Conservation (phyloP, 306 rosid genomes). For the Echinosophora koreensis region DNA sequence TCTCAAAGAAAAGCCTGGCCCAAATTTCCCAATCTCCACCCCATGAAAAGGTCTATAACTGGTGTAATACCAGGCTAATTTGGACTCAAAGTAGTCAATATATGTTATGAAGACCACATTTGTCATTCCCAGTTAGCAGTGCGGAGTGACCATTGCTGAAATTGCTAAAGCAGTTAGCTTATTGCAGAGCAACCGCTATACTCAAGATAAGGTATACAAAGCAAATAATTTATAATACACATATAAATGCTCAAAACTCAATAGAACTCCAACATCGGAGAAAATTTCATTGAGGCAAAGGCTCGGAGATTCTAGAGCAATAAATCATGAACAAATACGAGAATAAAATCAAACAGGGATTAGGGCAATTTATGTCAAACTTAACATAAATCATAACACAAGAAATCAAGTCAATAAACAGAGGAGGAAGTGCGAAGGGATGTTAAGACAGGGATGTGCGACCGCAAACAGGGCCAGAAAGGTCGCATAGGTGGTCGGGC, state of each 20-base stretch:
- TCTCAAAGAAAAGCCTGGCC: no score
- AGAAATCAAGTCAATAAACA: background rate
- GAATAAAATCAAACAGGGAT: background rate
- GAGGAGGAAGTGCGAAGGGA: background rate
- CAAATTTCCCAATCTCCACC: no score
- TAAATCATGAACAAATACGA: no score
- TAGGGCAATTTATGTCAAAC: background rate
- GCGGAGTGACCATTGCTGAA: no score
- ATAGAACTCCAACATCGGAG: background rate
- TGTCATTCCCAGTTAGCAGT: no score
- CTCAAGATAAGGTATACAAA: background rate
- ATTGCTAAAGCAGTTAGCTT: no score
- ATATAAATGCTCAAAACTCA: background rate
- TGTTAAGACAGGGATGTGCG: background rate
- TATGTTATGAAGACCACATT: no score
- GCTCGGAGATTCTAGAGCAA: background rate
- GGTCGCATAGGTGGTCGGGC: background rate
- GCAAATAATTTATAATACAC: background rate
- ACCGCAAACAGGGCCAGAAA: background rate
- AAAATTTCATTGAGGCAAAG: background rate
- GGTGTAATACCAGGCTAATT: no score
- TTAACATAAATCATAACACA: background rate
- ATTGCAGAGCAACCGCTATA: no score
- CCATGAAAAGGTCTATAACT: no score
- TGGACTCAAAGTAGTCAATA: no score